Conservation (phyloP, 306 rosid species). For the Cucumis hystrix region DNA sequence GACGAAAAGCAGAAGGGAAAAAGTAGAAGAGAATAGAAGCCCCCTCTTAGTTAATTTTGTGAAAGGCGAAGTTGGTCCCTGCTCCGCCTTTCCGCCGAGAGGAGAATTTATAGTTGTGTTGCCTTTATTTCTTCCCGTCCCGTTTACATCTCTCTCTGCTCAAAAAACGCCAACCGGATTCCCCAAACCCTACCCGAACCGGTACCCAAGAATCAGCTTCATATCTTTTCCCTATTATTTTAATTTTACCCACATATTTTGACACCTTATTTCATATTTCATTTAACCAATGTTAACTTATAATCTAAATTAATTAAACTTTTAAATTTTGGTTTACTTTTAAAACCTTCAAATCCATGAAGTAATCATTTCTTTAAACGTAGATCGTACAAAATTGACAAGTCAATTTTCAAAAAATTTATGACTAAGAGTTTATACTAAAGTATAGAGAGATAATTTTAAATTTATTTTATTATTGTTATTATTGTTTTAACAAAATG, state of each 20-base stretch:
- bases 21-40: not conserved
- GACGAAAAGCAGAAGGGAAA: not conserved
- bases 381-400: too few species aligned
- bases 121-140: not conserved
- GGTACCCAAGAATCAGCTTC: not conserved
- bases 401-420: too few species aligned
- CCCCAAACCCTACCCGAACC: conserved; percentile 10
- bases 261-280: too few species aligned
- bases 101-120: not conserved
- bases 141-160: not conserved
- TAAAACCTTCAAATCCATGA: too few species aligned
- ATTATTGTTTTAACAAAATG: too few species aligned
- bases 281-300: too few species aligned
- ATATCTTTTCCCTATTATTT: not conserved
- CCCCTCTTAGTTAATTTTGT: not conserved
- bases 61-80: not conserved
- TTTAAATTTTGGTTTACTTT: too few species aligned
- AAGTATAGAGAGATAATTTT: too few species aligned
- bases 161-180: not conserved
- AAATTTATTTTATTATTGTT: too few species aligned
- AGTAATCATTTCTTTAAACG: too few species aligned
- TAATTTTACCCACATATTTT: not conserved
- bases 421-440: too few species aligned
- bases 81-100: not conserved
- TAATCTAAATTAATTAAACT: too few species aligned